Base-by-base conservation (phyloP, 2,329 filamentous ascomycete genomes). In the Cryphonectria carpinicola region DNA sequence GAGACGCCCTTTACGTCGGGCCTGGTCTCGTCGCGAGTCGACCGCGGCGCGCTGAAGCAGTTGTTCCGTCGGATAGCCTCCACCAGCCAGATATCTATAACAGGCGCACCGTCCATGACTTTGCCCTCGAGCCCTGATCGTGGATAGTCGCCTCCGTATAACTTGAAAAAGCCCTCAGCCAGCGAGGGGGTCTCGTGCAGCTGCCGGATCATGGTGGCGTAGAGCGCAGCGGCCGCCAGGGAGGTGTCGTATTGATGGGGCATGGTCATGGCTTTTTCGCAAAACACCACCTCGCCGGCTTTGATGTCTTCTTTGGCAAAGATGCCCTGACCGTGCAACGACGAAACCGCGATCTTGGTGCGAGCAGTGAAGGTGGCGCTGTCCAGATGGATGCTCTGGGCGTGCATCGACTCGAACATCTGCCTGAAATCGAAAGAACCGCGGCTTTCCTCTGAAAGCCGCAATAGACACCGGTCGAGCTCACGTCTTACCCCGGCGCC, bases 21-120 rank as follows among this genome's bases (percentile, higher is more conserved):
- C 2, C 67, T 71, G 39, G 62, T 66, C 61, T 56, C 61, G 61
- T 63, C 66, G 58, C 32, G 66, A 13, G 37, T 61, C 10, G 46
- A 62, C 22, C 67, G 60, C 6, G 73, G 70, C 43, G 71, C 71
- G 46, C 69, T 68, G 41, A 74, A 74, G 2, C 67, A 63, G 63
- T 74, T 74, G 41, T 70, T 19, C 60, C 71, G 68, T 11, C 66
- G 49, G 37, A 74, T 74, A 25, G 62, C 25, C 46, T 73, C 58
- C 25, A 73, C 67, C 39, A 67, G 69, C 65, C 72, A 74, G 0
- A 70, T 68, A 43, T 74, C 72, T 28, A 74, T 41, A 1, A 64
- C 69, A n/a, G 68, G 72, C 11, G 35, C 43, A 14, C 72, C 69
- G 37, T 73, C 70, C 19, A 73, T 64, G 13, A 58, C 6, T 17